Evolutionary conservation across 2,329 filamentous ascomycete genomes (phyloP).

Genomic region (Pseudogymnoascus verrucosus): DNA sequence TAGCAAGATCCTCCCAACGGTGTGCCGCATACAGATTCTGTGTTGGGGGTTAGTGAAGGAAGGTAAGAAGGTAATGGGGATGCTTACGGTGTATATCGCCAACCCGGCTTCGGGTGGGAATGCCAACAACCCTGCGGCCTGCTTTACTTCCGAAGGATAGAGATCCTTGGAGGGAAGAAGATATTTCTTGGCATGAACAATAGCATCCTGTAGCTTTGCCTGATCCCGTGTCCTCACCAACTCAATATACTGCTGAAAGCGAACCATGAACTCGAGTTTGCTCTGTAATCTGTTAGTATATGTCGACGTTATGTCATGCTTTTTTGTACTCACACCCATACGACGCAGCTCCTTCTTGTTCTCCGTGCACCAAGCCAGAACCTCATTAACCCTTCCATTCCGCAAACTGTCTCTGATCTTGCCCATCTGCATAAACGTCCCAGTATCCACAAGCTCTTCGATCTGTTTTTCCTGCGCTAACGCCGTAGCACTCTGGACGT

Average conservation of each 20-base stretch:
- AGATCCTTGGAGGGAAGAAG: slow-evolving; percentile 62
- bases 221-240: slow-evolving; percentile 62
- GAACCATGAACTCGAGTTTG: slow-evolving; percentile 85
- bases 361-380: slow-evolving; percentile 82
- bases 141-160: slow-evolving; percentile 60
- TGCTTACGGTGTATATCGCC: slow-evolving; percentile 41
- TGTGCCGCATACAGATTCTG: slow-evolving; percentile 63
- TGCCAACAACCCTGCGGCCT: slow-evolving; percentile 74
- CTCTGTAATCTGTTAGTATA: slow-evolving; percentile 39
- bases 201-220: slow-evolving; percentile 64
- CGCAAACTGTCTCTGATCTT: slow-evolving; percentile 67
- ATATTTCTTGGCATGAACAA: slow-evolving; percentile 73
- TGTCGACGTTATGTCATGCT: neutral
- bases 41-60: neutral
- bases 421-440: slow-evolving; percentile 78
- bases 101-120: slow-evolving; percentile 54
- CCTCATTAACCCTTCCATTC: slow-evolving; percentile 64
- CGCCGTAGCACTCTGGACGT: slow-evolving; percentile 65
- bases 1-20: slow-evolving; percentile 70
- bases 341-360: slow-evolving; percentile 90
- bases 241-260: slow-evolving; percentile 92
- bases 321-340: slow-evolving; percentile 55
- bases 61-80: neutral
- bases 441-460: slow-evolving; percentile 75
- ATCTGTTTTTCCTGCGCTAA: slow-evolving; percentile 71